Evolutionary conservation across 345 rosid genomes (phyloP), one percentile per base, ranked within the genome.

Genomic region (Lepidium didymum): DNA sequence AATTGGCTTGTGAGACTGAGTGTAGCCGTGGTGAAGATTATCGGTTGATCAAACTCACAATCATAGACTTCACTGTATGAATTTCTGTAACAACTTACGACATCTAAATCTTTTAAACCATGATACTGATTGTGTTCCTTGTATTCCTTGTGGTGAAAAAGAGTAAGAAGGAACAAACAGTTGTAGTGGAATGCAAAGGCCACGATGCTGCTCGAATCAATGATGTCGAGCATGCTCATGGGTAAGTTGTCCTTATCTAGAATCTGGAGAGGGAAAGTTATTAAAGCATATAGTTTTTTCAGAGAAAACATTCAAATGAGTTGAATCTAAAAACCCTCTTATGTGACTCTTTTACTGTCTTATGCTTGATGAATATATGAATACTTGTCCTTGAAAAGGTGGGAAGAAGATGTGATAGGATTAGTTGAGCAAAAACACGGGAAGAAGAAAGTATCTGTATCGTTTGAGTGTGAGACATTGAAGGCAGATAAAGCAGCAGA

Each of bases 11-110:
- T 56, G 96, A 94, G 72, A 83, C 87, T 80, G 99, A 91, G 70
- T 91, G 99, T 76, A 94, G 95, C 80, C 86, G 87, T 56, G 95
- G 99, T 13, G 96, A 91, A 73, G 99, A 94, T 74, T 87, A 87
- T 80, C 85, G 93, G 66, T 78, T 89, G 78, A 81, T 91, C 79
- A 94, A 87, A 73, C 92, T 94, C 64, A 68, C 92, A 11, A 86
- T 94, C 79, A 84, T 75, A 33, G 93, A 86, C 79, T 94, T 79
- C 86, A 82, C 33, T 51, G 95, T 94, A 81, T 33, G 46, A 19
- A 13, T 19, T 54, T 27, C 27, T 29, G 33, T 29, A 29, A 29
- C 33, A 29, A 29, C 33, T 29, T 29, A 29, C 33, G 5, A 29
- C 7, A 29, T 29, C 33, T 6, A 29, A 29, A 29, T 5, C 33